These are phyloP conservation scores for Linderniella brevidens DNA, from an alignment of 257 asterid species.

Conservation along the genomic window DNA sequence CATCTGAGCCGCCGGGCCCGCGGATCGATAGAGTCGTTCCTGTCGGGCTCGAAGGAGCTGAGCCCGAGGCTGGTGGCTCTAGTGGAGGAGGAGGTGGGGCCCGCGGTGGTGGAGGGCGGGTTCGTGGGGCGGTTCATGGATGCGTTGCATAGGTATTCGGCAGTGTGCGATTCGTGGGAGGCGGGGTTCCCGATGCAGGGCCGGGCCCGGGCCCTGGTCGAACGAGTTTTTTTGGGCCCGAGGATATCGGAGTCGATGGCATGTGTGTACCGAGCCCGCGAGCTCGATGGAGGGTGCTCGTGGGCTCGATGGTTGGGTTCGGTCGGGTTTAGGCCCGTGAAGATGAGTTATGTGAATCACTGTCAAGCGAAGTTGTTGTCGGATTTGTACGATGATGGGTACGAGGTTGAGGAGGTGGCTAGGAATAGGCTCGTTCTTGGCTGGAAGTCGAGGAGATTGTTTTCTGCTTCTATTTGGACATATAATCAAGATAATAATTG, in stretches of 20 bases:
- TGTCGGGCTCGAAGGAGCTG: conserved; percentile 35
- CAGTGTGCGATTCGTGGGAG: conserved; percentile 53
- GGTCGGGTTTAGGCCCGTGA: conserved; percentile 23
- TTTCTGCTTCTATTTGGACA: conserved; percentile 73
- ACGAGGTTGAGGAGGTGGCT: conserved; percentile 46
- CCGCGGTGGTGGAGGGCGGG: conserved; percentile 17
- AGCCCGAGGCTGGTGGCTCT: conserved; percentile 46
- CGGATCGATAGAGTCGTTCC: conserved; percentile 44
- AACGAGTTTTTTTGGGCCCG: conserved; percentile 53
- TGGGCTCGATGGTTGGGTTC: conserved; percentile 49
- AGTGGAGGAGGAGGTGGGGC: conserved; percentile 48
- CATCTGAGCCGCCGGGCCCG: conserved; percentile 44
- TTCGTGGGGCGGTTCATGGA: conserved; percentile 68
- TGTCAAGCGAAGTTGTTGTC: conserved; percentile 63
- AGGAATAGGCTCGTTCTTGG: conserved; percentile 51
- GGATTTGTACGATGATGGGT: conserved; percentile 71
- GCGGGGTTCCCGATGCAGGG: conserved; percentile 70
- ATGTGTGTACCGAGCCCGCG: conserved; percentile 22
- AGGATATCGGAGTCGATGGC: conserved; percentile 36
- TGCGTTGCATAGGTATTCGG: conserved; percentile 46
- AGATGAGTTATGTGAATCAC: conserved; percentile 52
- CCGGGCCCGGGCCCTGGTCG: conserved; percentile 44
- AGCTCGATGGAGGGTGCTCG: conserved; percentile 19
- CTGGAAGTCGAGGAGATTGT: conserved; percentile 64
- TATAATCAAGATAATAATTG: conserved; percentile 30